Evolutionary conservation across 75 land plant genomes (phyloP).

Genomic region (Sequoiadendron giganteum): DNA sequence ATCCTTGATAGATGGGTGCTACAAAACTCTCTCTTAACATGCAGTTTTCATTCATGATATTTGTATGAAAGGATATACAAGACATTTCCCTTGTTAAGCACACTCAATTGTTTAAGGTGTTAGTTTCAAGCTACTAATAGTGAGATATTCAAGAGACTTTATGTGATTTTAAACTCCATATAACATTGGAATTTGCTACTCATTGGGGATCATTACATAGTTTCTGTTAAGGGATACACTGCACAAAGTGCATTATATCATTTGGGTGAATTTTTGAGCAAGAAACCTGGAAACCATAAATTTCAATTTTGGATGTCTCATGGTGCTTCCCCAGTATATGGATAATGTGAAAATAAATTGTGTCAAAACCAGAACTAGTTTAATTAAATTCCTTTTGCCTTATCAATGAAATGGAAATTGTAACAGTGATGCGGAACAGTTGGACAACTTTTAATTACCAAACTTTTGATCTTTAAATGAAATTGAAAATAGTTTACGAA

Average conservation of each 20-base stretch:
- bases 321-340: background rate
- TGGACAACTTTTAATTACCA: background rate
- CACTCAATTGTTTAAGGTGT: background rate
- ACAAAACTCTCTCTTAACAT: background rate
- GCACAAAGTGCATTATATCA: background rate
- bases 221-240: background rate
- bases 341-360: background rate
- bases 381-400: background rate
- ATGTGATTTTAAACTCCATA: background rate
- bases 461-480: background rate
- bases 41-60: background rate
- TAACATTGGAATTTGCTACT: background rate
- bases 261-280: background rate
- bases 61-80: background rate
- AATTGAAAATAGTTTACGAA: background rate
- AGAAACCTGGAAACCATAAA: background rate
- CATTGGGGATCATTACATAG: background rate
- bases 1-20: background rate
- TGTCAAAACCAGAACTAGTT: background rate
- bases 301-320: background rate
- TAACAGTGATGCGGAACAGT: background rate
- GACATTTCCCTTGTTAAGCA: background rate
- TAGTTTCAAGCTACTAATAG: background rate
- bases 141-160: conserved; percentile 1
- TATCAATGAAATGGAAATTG: background rate